phyloP scores from a whole-genome alignment of 75 land plant species.

The Selaginella tamariscina region DNA sequence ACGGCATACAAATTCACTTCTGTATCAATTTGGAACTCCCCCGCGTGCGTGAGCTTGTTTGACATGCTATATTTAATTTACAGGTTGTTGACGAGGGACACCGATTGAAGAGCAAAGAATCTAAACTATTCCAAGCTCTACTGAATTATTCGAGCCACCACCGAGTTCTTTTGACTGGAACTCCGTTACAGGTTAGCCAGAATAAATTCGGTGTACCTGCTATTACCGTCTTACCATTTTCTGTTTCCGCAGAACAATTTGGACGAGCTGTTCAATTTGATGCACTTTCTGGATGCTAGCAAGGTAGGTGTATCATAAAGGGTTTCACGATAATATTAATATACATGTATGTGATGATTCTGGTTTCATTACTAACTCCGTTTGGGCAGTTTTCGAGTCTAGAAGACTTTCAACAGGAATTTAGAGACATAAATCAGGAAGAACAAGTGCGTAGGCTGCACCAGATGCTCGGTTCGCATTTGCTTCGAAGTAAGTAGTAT shows the following conservation, averaged over 20 bases:
- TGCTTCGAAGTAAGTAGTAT: constrained; percentile 64
- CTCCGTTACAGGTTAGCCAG: constrained; percentile 87
- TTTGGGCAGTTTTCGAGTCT: constrained; percentile 70
- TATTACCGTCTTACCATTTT: not conserved
- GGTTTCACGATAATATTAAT: not conserved
- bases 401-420: constrained; percentile 90
- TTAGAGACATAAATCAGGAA: constrained; percentile 90
- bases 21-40: too few relatives aligned
- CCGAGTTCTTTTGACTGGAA: constrained; percentile 88
- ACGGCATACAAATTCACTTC: too few relatives aligned
- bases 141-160: constrained; percentile 53
- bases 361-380: not conserved
- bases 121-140: constrained; percentile 77
- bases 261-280: constrained; percentile 97
- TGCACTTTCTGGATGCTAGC: constrained; percentile 98
- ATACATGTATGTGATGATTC: not conserved
- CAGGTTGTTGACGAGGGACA: constrained; percentile 99
- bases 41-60: too few relatives aligned
- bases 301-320: constrained; percentile 42
- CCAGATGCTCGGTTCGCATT: constrained; percentile 89
- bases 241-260: constrained; percentile 68
- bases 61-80: constrained; percentile 9
- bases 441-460: constrained; percentile 88
- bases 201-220: not conserved
- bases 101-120: constrained; percentile 95